Base-by-base conservation (phyloP, 208 protist genomes). In the Leptomonas pyrrhocoris region DNA sequence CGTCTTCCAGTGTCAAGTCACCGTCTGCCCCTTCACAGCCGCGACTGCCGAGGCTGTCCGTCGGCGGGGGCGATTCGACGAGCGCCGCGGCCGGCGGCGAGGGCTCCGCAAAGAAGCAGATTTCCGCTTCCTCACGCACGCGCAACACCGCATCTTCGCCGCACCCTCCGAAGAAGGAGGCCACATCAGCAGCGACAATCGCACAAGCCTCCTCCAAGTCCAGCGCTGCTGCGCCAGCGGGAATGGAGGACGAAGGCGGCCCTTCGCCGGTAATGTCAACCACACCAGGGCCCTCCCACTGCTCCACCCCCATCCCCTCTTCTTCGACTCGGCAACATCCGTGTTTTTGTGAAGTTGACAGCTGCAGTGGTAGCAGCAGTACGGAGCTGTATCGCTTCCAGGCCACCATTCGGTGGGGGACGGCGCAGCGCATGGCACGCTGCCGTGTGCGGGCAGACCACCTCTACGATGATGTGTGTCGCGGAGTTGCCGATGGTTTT, bases 381-480 rank as follows among this genome's bases (percentile, higher is more conserved):
- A 55, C 23, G n/a, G 0, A 6, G 11, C 19, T 38, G 25, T 43
- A 45, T 40, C 28, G 62, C 21, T 55, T 67, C 38, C 83, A 92
- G 50, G 74, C 70, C 36, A 65, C 57, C 25, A 77, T 79, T 21
- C 65, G 63, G 15, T 89, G 83, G 83, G 75, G 77, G 4, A 60
- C n/a, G 16, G 62, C 68, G 21, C 64, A 84, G 56, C 48, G 75
- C 13, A 59, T 88, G 16, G 27, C 79, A 30, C 46, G 71, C 27
- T 88, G 72, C 56, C 58, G 63, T 34, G 51, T 92, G 68, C 40
- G 68, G 9, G 55, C 34, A 13, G 76, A 71, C 0, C 77, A 59
- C 18, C 46, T 81, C 23, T 42, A 84, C n/a, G 56, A 74, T 1
- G 86, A 92, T 56, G 48, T 92, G 38, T 58, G 63, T 18, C 5